Percentiles rank a stretch among this genome's conserved stretches.
Evolutionary conservation across 2,329 filamentous ascomycete genomes (phyloP).

Genomic region (Pyrenochaeta sp.): DNA sequence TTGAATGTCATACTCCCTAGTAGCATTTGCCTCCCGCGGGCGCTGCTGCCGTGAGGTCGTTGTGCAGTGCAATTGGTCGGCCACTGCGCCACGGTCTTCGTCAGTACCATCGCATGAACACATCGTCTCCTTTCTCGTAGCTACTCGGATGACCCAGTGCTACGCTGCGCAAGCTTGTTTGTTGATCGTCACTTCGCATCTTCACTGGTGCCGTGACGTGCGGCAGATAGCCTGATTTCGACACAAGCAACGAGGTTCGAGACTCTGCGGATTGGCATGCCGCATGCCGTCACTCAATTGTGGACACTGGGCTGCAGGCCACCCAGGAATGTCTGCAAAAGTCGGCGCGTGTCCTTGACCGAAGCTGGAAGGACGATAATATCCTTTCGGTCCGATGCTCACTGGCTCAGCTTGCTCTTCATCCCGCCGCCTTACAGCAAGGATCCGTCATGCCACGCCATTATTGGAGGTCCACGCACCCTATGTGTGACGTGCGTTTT

Average conservation of each 20-base stretch:
- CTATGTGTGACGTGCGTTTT: constrained; percentile 31
- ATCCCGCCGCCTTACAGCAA: constrained; percentile 33
- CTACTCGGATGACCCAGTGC: constrained; percentile 18
- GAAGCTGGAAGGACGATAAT: constrained; percentile 36
- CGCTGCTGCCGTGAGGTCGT: constrained; percentile 2
- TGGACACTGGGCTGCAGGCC: constrained; percentile 27
- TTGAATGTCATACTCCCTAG: constrained; percentile 10
- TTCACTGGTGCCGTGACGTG: constrained; percentile 20
- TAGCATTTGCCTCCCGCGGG: constrained; percentile 8
- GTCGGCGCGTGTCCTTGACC: constrained; percentile 31
- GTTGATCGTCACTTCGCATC: constrained; percentile 20
- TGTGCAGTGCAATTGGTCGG: constrained; percentile 2
- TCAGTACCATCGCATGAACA: constrained; percentile 9
- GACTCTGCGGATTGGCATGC: constrained; percentile 26
- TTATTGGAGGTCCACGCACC: constrained; percentile 15
- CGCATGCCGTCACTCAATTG: constrained; percentile 24
- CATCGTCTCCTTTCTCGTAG: constrained; percentile 12
- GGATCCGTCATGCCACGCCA: constrained; percentile 19
- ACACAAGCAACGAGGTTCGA: constrained; percentile 32
- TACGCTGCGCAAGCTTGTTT: constrained; percentile 14
- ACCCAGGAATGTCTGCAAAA: constrained; percentile 23
- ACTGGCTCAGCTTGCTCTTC: constrained; percentile 31
- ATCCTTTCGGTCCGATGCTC: constrained; percentile 42
- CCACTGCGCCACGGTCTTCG: constrained; percentile 12
- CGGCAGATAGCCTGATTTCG: constrained; percentile 19